These are phyloP conservation scores for Acanthamoeba divionensis DNA, from an alignment of 208 protist species.

Conservation along the genomic window DNA sequence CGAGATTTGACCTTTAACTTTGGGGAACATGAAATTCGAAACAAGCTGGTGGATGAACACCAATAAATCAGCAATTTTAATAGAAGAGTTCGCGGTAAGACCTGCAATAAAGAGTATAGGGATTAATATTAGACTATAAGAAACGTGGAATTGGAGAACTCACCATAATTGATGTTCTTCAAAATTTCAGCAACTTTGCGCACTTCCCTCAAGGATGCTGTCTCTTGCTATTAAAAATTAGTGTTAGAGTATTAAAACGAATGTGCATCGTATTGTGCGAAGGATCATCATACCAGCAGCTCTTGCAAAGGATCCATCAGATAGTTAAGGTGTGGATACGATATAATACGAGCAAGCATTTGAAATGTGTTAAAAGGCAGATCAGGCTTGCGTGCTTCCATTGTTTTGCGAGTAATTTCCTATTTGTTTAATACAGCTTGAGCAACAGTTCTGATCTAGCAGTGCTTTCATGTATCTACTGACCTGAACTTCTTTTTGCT, in stretches of 20 bases:
- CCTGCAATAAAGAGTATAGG: not conserved
- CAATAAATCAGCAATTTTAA: not conserved
- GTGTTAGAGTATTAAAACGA: too few relatives aligned
- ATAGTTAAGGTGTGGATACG: not conserved
- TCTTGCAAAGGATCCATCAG: conserved; percentile 8
- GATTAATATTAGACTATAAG: not conserved
- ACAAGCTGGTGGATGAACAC: conserved; percentile 12
- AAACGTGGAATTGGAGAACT: too few relatives aligned
- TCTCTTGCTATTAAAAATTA: not conserved
- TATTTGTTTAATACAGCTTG: not conserved
- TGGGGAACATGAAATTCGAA: not conserved
- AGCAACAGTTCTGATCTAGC: too few relatives aligned
- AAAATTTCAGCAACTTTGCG: not conserved
- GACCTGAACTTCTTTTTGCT: not conserved
- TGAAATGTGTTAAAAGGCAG: conserved; percentile 26
- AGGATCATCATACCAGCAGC: not conserved
- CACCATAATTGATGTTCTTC: too few relatives aligned
- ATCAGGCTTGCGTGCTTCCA: not conserved
- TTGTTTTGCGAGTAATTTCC: conserved; percentile 12
- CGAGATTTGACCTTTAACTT: not conserved
- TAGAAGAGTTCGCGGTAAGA: not conserved
- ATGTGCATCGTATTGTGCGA: too few relatives aligned
- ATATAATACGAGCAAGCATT: not conserved
- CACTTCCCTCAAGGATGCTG: not conserved
- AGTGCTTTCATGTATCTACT: too few relatives aligned